Evolutionary conservation across 495 filamentous ascomycete genomes (phyloP), one percentile per base, ranked within the genome.

Genomic region (Trichoderma orchidacearum): DNA sequence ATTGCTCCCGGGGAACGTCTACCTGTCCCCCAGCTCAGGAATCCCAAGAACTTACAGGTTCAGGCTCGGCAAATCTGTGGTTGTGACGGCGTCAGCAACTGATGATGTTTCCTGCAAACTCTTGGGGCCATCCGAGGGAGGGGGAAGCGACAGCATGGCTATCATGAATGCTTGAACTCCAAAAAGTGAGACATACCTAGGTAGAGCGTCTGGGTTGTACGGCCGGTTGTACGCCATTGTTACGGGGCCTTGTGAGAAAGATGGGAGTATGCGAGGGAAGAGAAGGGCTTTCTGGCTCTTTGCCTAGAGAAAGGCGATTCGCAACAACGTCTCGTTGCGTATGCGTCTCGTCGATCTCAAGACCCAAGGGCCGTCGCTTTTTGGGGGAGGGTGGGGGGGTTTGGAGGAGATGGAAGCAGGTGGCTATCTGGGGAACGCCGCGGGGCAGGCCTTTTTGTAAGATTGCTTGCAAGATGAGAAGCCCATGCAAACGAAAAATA

Each of bases 181-280:
- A n/a, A n/a, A n/a, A n/a, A n/a, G 28, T 27, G 36, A 17, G 21
- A 83, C 90, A 82, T 75, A 95, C 85, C 90, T 89, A 69, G 93
- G 93, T 58, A 98, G 82, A 70, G 90, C 89, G 74, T 98, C 94
- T n/a, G 92, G 92, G 65, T 98, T 96, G 72, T 87, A 90, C 38
- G 81, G 79, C 64, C 84, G 82, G 68, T 94, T 95, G 79, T 98
- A 97, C 30, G 93, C 93, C 93, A 97, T 98, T 25, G 60, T 70
- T 60, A 53, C 53, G 56, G 38, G n/a, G n/a, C n/a, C n/a, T n/a
- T 34, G 28, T 1, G 7, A n/a, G 27, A 4, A 13, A 23, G 18
- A 48, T 9, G 38, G n/a, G 17, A 41, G 21, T 1, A 13, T 5
- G 36, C n/a, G 1, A 18, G n/a, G 17, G n/a, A 18, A 18, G n/a